Base-by-base conservation (phyloP, 805 yeast species). In the Candida bentonensis region DNA sequence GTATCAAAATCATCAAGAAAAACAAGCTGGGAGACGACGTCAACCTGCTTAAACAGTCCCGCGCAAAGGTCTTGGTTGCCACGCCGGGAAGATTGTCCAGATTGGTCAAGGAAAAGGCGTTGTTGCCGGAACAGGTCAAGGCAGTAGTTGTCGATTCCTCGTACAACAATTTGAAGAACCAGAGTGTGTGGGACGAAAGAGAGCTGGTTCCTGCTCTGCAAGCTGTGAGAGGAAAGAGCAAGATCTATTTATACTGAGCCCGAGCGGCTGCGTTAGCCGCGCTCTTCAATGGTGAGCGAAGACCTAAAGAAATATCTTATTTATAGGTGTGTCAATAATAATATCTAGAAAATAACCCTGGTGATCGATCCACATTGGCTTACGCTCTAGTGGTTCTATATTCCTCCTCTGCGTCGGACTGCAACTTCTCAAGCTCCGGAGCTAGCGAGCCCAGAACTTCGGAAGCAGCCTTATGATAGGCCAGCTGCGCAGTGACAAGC, bases 401-500 rank as follows among this genome's bases (percentile, higher is more conserved):
- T 46, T 59, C 52, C 22, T 60, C 46, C 52, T 62, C 69, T 51
- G 67, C 68, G 49, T 76, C 78, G 44, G 74, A 78, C 53, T 73
- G 74, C 54, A 78, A 67, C 50, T 61, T 65, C 63, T 80, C 82
- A 44, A 81, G 64, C 47, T 75, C 79, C 36, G 80, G 80, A 30
- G 80, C 68, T 53, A 82, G 72, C 42, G 72, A 73, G 42, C 73
- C 76, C 55, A 85, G 70, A 51, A 79, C 63, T 62, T 79, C 84
- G 39, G 74, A 56, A 21, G 94, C 86, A 48, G 78, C 72, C 66
- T 81, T 81, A 65, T 80, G 87, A 65, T 76, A 85, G 26, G 82
- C 83, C 60, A 81, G 69, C 64, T 85, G 94, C 40, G 94, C 94
- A 56, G 71, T 72, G 46, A 79, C 74, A 52, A 85, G 71, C 59